These are phyloP conservation scores for Stephania yunnanensis DNA, from an alignment of 164 flowering plant genomes.

Conservation along the genomic window DNA sequence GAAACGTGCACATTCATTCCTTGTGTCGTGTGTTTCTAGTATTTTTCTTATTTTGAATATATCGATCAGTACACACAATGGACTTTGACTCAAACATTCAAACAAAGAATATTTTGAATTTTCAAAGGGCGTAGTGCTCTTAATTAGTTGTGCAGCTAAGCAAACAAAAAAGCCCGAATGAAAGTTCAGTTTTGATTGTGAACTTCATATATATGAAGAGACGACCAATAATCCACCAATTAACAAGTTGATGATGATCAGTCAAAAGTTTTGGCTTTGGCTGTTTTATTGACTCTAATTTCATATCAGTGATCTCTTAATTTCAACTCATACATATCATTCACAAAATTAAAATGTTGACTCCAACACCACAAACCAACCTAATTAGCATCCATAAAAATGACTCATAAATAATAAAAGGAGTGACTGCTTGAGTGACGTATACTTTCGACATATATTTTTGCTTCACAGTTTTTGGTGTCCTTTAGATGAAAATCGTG, in stretches of 20 bases:
- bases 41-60: too few species aligned
- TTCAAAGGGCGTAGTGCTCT: neutral
- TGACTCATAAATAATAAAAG: too few species aligned
- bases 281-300: neutral
- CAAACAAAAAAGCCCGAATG: neutral
- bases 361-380: neutral
- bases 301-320: neutral
- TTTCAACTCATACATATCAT: neutral
- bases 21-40: too few species aligned
- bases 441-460: too few species aligned
- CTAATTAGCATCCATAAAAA: neutral
- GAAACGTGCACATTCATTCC: too few species aligned
- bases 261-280: conserved; percentile 1
- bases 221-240: neutral
- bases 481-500: too few species aligned
- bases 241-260: neutral
- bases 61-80: neutral
- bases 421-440: too few species aligned
- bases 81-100: neutral
- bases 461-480: too few species aligned
- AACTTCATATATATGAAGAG: neutral
- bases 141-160: neutral
- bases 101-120: neutral
- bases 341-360: neutral
- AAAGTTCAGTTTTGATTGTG: neutral